Conservation (phyloP, 2,329 filamentous ascomycete genomes). For the Cladophialophora psammophila region DNA sequence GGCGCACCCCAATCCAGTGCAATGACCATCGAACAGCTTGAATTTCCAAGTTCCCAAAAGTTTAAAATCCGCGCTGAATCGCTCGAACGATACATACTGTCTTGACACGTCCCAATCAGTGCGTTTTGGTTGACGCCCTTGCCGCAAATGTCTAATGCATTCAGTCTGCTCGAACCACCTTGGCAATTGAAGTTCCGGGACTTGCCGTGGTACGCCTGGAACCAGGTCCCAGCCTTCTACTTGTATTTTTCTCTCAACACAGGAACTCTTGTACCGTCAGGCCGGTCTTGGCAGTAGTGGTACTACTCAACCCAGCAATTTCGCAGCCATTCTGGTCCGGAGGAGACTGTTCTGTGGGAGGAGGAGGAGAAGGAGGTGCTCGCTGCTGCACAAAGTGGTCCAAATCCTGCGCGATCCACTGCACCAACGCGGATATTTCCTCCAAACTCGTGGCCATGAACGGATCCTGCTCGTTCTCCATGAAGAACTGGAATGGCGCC, state of each 20-base stretch:
- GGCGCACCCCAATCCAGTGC: too few species aligned
- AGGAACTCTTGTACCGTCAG: not conserved
- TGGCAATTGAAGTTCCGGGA: not conserved
- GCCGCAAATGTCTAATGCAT: too few species aligned
- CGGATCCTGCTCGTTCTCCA: not conserved
- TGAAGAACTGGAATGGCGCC: not conserved
- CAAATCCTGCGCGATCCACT: conserved; percentile 11
- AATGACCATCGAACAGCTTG: too few species aligned
- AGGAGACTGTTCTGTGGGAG: not conserved
- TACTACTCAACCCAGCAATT: not conserved
- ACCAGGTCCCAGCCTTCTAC: not conserved
- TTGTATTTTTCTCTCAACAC: not conserved
- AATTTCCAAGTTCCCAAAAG: too few species aligned
- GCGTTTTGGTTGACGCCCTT: too few species aligned
- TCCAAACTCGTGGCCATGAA: not conserved
- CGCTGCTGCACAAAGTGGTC: not conserved
- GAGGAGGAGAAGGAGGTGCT: not conserved
- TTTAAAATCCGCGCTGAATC: too few species aligned
- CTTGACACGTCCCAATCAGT: too few species aligned
- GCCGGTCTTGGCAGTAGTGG: not conserved
- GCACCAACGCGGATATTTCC: conserved; percentile 6
- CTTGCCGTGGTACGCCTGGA: not conserved
- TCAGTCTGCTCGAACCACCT: not conserved
- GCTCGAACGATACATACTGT: too few species aligned
- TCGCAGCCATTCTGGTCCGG: not conserved